Evolutionary conservation across 2,329 filamentous ascomycete genomes (phyloP).

Genomic region (Colletotrichum shisoi): DNA sequence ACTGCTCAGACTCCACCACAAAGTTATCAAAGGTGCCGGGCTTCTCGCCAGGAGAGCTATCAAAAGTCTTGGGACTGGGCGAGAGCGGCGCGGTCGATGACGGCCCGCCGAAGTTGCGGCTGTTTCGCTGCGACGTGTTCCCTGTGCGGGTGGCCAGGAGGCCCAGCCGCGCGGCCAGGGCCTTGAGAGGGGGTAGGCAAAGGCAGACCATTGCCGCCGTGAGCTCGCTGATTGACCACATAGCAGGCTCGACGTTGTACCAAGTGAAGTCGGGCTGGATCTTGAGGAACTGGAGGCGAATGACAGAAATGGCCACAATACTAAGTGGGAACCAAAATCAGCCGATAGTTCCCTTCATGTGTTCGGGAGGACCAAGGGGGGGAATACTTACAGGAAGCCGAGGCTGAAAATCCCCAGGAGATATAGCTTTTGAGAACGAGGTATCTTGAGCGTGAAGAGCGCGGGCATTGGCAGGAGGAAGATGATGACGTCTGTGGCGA

Average conservation of each 20-base stretch:
- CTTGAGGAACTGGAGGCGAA: conserved; percentile 41
- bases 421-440: conserved; percentile 41
- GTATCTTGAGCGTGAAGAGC: conserved; percentile 42
- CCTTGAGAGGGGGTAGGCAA: conserved; percentile 41
- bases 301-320: conserved; percentile 42
- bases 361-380: no score
- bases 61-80: neutral
- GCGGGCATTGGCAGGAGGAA: conserved; percentile 44
- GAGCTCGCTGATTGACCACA: conserved; percentile 42
- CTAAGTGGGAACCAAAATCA: conserved; percentile 7
- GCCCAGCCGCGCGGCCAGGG: conserved; percentile 21
- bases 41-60: conserved; percentile 12
- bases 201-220: conserved; percentile 41
- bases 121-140: conserved; percentile 4
- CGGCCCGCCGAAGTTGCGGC: neutral
- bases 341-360: neutral
- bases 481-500: conserved; percentile 43
- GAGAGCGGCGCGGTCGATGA: neutral
- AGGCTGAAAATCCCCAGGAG: conserved; percentile 44
- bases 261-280: conserved; percentile 39
- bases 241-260: conserved; percentile 41
- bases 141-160: neutral
- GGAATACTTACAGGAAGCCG: conserved; percentile 43
- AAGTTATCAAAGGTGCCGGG: conserved; percentile 12
- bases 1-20: neutral